These are phyloP conservation scores for Diaporthe citrichinensis DNA, from an alignment of 2,329 filamentous ascomycete species.

Conservation along the genomic window DNA sequence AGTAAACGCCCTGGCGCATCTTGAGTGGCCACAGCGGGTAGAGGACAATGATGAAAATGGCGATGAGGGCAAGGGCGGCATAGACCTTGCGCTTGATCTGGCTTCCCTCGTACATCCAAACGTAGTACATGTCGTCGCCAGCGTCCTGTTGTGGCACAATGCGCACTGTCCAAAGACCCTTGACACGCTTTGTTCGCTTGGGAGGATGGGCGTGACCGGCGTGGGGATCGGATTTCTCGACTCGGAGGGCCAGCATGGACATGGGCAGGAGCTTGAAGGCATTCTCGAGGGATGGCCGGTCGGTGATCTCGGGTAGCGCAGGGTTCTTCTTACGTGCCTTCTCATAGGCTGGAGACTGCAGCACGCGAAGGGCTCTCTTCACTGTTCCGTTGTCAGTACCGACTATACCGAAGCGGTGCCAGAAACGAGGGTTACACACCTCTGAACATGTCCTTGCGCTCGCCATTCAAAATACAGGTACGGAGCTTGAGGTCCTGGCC, in stretches of 20 bases:
- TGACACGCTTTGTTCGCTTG: slow-evolving; percentile 88
- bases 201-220: slow-evolving; percentile 79
- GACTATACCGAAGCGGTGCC: not conserved
- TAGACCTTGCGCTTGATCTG: slow-evolving; percentile 96
- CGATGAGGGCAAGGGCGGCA: slow-evolving; percentile 83
- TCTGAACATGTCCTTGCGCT: slow-evolving; percentile 98
- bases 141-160: slow-evolving; percentile 97
- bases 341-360: slow-evolving; percentile 89
- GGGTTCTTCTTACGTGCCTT: slow-evolving; percentile 93
- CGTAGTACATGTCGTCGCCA: slow-evolving; percentile 89
- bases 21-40: slow-evolving; percentile 97
- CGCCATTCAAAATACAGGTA: slow-evolving; percentile 94
- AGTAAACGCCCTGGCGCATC: slow-evolving; percentile 95
- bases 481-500: slow-evolving; percentile 88
- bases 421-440: slow-evolving; percentile 63
- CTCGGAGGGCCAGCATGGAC: slow-evolving; percentile 92
- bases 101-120: slow-evolving; percentile 95
- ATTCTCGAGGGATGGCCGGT: slow-evolving; percentile 91
- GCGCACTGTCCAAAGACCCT: slow-evolving; percentile 95
- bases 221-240: slow-evolving; percentile 84
- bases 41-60: slow-evolving; percentile 90
- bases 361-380: slow-evolving; percentile 92
- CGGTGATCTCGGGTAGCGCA: slow-evolving; percentile 87
- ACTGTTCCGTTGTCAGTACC: slow-evolving; percentile 66
- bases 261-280: slow-evolving; percentile 95